A percentile compares a stretch with the other conserved stretches of the same genome.
Evolutionary conservation across 2,329 filamentous ascomycete species (phyloP).

Genomic region (Trichoderma sp.): DNA sequence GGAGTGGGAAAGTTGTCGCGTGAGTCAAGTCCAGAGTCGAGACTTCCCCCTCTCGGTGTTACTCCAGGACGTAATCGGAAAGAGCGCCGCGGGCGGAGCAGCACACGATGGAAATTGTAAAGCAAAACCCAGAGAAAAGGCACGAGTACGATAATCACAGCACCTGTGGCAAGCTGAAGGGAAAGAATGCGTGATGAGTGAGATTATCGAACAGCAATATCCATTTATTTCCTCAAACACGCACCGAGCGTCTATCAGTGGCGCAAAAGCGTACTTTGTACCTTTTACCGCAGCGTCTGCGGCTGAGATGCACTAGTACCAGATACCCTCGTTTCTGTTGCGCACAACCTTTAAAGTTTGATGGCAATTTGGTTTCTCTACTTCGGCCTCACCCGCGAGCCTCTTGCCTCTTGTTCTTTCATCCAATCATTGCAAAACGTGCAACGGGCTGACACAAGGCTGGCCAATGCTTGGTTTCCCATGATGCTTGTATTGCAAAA

Average conservation of each 20-base stretch:
- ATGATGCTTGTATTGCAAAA: neutral
- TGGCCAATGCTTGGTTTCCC: neutral
- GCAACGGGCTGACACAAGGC: neutral
- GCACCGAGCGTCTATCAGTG: neutral
- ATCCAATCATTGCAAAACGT: constrained; percentile 10
- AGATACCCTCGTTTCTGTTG: neutral
- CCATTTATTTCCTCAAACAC: constrained; percentile 8
- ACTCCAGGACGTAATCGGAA: neutral
- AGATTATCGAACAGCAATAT: neutral
- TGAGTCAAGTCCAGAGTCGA: constrained; percentile 18
- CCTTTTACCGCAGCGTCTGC: neutral
- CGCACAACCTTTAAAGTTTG: neutral
- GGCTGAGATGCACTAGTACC: neutral
- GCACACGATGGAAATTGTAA: neutral
- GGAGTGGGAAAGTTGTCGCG: constrained; percentile 23
- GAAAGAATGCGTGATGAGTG: neutral
- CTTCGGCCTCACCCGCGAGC: constrained; percentile 11
- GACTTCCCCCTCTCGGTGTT: neutral
- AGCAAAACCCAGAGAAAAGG: neutral
- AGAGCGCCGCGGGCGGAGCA: neutral
- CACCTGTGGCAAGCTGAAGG: neutral
- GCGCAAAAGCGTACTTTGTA: neutral
- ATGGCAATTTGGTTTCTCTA: neutral
- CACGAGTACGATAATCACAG: neutral
- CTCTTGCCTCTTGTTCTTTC: neutral